phyloP scores from a whole-genome alignment of 2,329 filamentous ascomycete species.

The Trichoderma sp. region DNA sequence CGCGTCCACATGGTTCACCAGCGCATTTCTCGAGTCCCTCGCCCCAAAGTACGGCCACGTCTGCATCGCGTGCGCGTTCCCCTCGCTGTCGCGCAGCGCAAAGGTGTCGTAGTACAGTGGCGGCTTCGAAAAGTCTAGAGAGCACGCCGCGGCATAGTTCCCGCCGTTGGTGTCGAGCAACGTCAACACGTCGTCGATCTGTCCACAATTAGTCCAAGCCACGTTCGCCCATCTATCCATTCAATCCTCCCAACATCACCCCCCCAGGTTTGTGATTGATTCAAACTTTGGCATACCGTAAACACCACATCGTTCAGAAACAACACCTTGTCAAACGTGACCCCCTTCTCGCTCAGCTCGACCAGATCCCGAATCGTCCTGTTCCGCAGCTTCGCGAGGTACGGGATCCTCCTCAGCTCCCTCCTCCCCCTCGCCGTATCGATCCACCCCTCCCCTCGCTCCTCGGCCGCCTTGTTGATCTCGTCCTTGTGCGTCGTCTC shows the following conservation, averaged over 20 bases:
- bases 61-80: constrained; percentile 54
- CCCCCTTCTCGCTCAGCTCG: constrained; percentile 52
- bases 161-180: constrained; percentile 61
- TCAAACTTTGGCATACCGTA: constrained; percentile 43
- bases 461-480: constrained; percentile 47
- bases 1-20: constrained; percentile 52
- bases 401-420: constrained; percentile 68
- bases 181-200: constrained; percentile 58
- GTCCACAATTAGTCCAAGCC: background rate
- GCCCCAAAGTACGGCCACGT: constrained; percentile 63
- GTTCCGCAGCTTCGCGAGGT: constrained; percentile 67
- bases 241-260: too few relatives aligned
- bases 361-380: constrained; percentile 61
- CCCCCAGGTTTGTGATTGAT: too few relatives aligned
- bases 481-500: constrained; percentile 61
- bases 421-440: constrained; percentile 55
- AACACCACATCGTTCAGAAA: constrained; percentile 68
- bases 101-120: constrained; percentile 65
- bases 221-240: background rate
- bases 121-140: constrained; percentile 59
- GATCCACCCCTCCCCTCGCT: constrained; percentile 66
- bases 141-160: constrained; percentile 63
- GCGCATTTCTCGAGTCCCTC: constrained; percentile 52
- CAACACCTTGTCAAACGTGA: constrained; percentile 59
- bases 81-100: constrained; percentile 58